These are phyloP conservation scores for Penicillium maclennaniae DNA, from an alignment of 495 filamentous ascomycete species.

Conservation along the genomic window DNA sequence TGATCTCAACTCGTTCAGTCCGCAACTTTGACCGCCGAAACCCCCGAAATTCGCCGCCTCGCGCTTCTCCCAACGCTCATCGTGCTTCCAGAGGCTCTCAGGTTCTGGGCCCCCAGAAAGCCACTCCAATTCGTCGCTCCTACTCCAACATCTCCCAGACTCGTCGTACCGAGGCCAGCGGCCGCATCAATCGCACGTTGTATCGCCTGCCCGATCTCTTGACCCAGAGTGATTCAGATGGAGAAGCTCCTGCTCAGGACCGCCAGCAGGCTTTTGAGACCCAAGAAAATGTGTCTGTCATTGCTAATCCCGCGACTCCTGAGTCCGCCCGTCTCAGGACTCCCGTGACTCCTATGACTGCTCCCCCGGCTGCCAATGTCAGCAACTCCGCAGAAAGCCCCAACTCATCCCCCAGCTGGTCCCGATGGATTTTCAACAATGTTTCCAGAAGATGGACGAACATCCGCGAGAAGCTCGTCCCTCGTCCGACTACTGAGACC, in stretches of 20 bases:
- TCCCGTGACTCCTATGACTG: slow-evolving; percentile 8
- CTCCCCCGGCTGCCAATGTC: neutral
- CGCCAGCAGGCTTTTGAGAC: slow-evolving; percentile 5
- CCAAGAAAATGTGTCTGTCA: neutral
- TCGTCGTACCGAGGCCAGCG: slow-evolving; percentile 25
- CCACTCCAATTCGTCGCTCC: slow-evolving; percentile 11
- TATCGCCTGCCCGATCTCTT: slow-evolving; percentile 37
- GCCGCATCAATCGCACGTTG: slow-evolving; percentile 31
- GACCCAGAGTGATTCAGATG: slow-evolving; percentile 24
- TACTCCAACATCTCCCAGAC: slow-evolving; percentile 30
- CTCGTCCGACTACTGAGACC: neutral
- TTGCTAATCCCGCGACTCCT: slow-evolving; percentile 1
- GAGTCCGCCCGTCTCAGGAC: neutral
- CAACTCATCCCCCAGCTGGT: slow-evolving; percentile 7
- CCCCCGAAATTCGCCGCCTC: neutral
- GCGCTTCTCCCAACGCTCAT: neutral
- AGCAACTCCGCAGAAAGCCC: neutral
- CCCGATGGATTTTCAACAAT: slow-evolving; percentile 16
- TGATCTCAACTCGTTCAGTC: neutral
- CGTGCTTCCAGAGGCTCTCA: neutral
- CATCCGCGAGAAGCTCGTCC: slow-evolving; percentile 11
- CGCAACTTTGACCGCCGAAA: neutral
- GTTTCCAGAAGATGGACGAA: slow-evolving; percentile 19
- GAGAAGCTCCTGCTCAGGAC: slow-evolving; percentile 1
- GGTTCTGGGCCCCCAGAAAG: slow-evolving; percentile 6